Conservation (phyloP, 192 early-diverging fungal species). For the Spinellus fusiger region DNA sequence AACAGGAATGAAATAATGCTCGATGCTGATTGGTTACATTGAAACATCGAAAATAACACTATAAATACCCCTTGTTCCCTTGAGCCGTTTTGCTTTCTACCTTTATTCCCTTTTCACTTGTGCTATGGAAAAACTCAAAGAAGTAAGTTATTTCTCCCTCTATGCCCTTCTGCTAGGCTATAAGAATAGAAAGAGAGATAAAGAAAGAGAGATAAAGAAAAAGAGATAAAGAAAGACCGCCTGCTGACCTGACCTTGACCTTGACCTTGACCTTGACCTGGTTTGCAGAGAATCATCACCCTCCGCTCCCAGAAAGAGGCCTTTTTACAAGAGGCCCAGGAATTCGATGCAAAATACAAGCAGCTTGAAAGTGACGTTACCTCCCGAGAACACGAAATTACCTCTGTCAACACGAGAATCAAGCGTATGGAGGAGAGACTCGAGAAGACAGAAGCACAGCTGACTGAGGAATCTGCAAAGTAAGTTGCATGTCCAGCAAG, state of each 20-base stretch:
- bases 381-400: constrained; percentile 67
- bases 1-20: no score
- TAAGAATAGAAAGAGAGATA: background rate
- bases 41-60: no score
- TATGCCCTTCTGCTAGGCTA: no score
- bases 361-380: constrained; percentile 50
- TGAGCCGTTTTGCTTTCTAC: background rate
- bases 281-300: constrained; percentile 54
- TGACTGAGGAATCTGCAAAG: constrained; percentile 52
- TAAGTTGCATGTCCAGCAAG: constrained; percentile 38
- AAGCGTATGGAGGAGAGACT: constrained; percentile 34
- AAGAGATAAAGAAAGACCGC: background rate
- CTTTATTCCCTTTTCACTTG: background rate
- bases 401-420: constrained; percentile 60
- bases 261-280: background rate
- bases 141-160: constrained; percentile 37
- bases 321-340: constrained; percentile 53
- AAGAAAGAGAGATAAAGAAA: background rate
- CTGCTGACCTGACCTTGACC: background rate
- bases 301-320: constrained; percentile 66
- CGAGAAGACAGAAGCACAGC: constrained; percentile 41
- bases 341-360: constrained; percentile 58
- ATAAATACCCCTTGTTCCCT: background rate
- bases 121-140: constrained; percentile 57
- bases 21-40: no score